Conservation (phyloP, 441 rosid species). For the Breynia disticha region DNA sequence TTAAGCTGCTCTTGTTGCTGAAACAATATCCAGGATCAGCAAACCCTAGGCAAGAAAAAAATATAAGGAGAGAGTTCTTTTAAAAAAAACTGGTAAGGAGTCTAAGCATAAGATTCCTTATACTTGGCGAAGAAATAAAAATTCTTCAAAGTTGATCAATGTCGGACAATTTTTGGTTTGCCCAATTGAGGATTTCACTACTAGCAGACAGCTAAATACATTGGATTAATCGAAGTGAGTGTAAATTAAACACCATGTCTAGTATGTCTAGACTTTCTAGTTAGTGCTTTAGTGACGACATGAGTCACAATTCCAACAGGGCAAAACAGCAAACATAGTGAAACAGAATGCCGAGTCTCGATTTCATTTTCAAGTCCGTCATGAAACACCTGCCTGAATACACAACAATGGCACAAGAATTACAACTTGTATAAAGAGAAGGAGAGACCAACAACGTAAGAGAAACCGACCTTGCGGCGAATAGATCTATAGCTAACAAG, state of each 20-base stretch:
- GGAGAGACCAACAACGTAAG: conserved; percentile 1
- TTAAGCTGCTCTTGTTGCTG: no score
- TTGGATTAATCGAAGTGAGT: no score
- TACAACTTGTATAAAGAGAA: neutral
- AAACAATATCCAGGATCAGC: no score
- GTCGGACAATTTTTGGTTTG: no score
- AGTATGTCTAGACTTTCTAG: conserved; percentile 18
- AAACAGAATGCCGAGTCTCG: conserved; percentile 85
- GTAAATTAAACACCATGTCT: conserved; percentile 9
- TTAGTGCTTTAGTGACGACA: conserved; percentile 61
- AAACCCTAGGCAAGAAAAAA: no score
- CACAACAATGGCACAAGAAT: neutral
- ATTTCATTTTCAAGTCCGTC: conserved; percentile 68
- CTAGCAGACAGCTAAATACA: no score
- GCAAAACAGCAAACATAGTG: conserved; percentile 76
- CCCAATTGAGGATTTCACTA: no score
- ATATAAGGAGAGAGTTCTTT: no score
- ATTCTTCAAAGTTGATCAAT: no score
- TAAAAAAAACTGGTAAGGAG: no score
- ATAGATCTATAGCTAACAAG: conserved; percentile 75
- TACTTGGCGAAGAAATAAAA: no score
- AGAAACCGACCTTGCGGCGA: conserved; percentile 63
- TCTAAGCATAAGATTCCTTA: no score
- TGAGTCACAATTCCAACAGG: conserved; percentile 75
- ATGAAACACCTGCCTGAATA: conserved; percentile 66